phyloP scores from a whole-genome alignment of 2,329 filamentous ascomycete species.

The Pseudocercospora eumusae region DNA sequence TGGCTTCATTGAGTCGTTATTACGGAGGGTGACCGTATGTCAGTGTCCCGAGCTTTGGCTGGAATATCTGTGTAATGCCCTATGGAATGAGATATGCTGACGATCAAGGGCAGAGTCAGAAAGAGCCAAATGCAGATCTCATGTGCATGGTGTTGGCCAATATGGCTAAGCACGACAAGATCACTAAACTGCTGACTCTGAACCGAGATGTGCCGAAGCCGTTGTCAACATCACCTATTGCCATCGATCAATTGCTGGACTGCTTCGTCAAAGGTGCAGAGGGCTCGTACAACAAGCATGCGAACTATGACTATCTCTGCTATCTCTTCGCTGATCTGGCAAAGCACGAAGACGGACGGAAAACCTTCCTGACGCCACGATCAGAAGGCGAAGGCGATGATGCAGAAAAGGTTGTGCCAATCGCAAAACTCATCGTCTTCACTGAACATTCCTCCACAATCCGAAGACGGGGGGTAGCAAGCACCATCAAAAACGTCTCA shows the following conservation, averaged over 20 bases:
- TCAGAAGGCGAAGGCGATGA: conserved; percentile 53
- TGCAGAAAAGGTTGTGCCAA: conserved; percentile 76
- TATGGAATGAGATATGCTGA: background rate
- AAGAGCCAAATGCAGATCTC: conserved; percentile 80
- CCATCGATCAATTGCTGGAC: conserved; percentile 89
- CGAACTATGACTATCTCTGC: conserved; percentile 87
- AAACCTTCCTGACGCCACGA: conserved; percentile 50
- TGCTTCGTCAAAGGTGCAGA: conserved; percentile 92
- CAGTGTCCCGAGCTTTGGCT: conserved; percentile 41
- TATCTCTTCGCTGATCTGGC: conserved; percentile 94
- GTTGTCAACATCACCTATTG: conserved; percentile 70
- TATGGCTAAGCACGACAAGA: conserved; percentile 73
- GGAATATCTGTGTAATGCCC: background rate
- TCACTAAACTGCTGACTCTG: conserved; percentile 68
- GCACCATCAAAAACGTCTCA: conserved; percentile 88
- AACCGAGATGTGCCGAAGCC: conserved; percentile 68
- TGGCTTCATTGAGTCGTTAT: conserved; percentile 72
- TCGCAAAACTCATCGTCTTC: conserved; percentile 91
- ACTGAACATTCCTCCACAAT: conserved; percentile 85
- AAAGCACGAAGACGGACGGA: conserved; percentile 68
- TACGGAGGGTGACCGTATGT: conserved; percentile 74
- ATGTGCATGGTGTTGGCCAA: conserved; percentile 93
- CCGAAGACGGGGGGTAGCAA: conserved; percentile 89
- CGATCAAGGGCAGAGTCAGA: conserved; percentile 56
- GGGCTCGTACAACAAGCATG: conserved; percentile 77